These are phyloP conservation scores for Backusella mclennaniae DNA, from an alignment of 192 early-diverging fungal genomes.

Conservation along the genomic window DNA sequence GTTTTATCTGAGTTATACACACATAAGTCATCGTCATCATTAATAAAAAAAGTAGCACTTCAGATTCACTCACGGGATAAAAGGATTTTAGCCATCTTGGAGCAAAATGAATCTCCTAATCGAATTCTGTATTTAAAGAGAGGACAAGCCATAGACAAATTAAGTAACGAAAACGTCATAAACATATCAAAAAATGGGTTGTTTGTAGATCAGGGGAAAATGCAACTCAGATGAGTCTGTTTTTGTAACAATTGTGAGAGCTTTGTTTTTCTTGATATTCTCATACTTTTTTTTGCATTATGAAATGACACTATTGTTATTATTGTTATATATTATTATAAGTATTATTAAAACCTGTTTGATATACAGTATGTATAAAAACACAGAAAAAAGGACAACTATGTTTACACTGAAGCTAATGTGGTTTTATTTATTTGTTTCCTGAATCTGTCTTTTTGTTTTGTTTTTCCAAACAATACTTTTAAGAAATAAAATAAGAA, in stretches of 20 bases:
- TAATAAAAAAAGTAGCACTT: background rate
- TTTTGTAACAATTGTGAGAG: background rate
- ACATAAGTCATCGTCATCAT: background rate
- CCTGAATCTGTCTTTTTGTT: background rate
- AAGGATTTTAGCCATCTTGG: background rate
- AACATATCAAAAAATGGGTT: background rate
- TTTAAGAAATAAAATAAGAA: background rate
- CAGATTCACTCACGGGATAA: conserved; percentile 2
- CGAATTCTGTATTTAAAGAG: background rate
- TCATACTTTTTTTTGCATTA: background rate
- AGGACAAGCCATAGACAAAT: background rate
- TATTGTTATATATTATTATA: background rate
- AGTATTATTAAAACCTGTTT: background rate
- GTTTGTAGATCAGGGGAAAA: background rate
- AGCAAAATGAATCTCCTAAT: background rate
- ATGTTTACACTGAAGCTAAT: background rate
- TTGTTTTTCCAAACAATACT: background rate
- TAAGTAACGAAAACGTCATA: background rate
- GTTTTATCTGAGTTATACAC: background rate
- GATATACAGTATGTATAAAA: background rate
- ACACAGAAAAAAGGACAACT: background rate
- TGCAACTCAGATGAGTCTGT: background rate
- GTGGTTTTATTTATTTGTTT: background rate
- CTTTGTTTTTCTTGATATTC: background rate
- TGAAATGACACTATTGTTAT: background rate